Conservation (phyloP, 2,329 filamentous ascomycete genomes). For the Penicillium fuscoglaucum region DNA sequence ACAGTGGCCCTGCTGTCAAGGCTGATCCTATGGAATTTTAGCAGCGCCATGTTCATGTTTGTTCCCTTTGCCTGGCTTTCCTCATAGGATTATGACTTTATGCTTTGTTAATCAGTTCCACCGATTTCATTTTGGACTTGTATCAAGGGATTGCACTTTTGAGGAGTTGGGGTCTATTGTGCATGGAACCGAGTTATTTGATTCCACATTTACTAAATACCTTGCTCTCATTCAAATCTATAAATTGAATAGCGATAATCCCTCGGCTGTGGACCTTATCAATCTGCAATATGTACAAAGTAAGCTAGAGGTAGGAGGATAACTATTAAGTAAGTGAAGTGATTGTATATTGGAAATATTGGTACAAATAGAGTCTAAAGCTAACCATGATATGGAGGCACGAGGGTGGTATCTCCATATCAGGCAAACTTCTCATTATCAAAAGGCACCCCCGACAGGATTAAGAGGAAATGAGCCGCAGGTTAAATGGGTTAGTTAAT, state of each 20-base stretch:
- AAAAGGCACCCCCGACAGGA: slow-evolving; percentile 3
- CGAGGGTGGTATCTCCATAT: background rate
- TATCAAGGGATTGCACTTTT: background rate
- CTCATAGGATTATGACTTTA: slow-evolving; percentile 21
- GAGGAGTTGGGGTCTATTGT: slow-evolving; percentile 1
- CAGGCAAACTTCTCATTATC: slow-evolving; percentile 3
- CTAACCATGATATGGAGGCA: slow-evolving; percentile 38
- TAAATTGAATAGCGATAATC: background rate
- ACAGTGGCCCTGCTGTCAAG: slow-evolving; percentile 45
- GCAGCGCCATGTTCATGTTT: slow-evolving; percentile 17
- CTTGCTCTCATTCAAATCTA: background rate
- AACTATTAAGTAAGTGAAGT: background rate
- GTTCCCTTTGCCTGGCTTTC: background rate
- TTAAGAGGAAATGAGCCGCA: slow-evolving; percentile 33
- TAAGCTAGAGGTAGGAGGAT: background rate
- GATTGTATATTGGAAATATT: slow-evolving; percentile 12
- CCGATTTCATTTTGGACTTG: background rate
- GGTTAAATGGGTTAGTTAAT: slow-evolving; percentile 36
- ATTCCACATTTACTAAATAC: background rate
- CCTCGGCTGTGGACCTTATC: background rate
- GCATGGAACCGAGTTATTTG: background rate
- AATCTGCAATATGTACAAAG: background rate
- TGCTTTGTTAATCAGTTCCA: slow-evolving; percentile 9
- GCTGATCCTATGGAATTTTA: slow-evolving; percentile 66
- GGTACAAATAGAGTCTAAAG: slow-evolving; percentile 11